Conservation (phyloP, 2,329 filamentous ascomycete genomes). For the Orbilia quercus region DNA sequence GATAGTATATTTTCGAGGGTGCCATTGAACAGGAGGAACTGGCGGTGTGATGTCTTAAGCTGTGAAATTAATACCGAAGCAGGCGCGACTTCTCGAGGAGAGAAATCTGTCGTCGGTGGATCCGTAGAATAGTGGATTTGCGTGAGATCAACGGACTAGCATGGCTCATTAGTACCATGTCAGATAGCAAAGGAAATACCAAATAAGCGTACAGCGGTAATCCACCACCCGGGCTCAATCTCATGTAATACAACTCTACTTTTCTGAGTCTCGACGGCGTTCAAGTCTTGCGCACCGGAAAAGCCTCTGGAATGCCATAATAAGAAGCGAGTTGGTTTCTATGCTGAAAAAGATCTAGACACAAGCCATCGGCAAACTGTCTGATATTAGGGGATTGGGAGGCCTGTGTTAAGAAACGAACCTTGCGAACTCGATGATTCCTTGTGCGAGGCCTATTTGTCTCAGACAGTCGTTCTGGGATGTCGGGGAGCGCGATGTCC, state of each 20-base stretch:
- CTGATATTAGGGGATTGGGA: slow-evolving; percentile 15
- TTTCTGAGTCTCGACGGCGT: slow-evolving; percentile 91
- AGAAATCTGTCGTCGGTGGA: slow-evolving; percentile 75
- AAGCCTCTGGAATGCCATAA: slow-evolving; percentile 72
- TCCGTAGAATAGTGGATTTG: slow-evolving; percentile 66
- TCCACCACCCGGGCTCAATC: slow-evolving; percentile 90
- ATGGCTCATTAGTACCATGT: neutral
- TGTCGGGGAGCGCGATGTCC: slow-evolving; percentile 72
- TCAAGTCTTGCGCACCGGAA: slow-evolving; percentile 78
- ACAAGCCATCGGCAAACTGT: slow-evolving; percentile 47
- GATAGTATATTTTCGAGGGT: slow-evolving; percentile 70
- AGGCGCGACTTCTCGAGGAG: slow-evolving; percentile 88
- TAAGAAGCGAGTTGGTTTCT: slow-evolving; percentile 43
- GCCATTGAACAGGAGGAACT: slow-evolving; percentile 89
- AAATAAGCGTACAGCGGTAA: slow-evolving; percentile 77
- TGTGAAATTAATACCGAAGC: slow-evolving; percentile 81
- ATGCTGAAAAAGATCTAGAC: slow-evolving; percentile 46
- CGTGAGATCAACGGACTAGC: slow-evolving; percentile 83
- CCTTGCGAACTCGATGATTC: slow-evolving; percentile 91
- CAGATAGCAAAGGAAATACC: neutral
- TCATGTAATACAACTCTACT: slow-evolving; percentile 85
- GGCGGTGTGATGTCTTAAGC: slow-evolving; percentile 80
- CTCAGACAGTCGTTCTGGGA: slow-evolving; percentile 83
- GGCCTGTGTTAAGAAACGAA: slow-evolving; percentile 62
- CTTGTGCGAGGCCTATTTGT: slow-evolving; percentile 94